Percentiles rank a stretch among this genome's conserved stretches.
Conservation (phyloP, 306 rosid species). For the Acmispon strigosus region DNA sequence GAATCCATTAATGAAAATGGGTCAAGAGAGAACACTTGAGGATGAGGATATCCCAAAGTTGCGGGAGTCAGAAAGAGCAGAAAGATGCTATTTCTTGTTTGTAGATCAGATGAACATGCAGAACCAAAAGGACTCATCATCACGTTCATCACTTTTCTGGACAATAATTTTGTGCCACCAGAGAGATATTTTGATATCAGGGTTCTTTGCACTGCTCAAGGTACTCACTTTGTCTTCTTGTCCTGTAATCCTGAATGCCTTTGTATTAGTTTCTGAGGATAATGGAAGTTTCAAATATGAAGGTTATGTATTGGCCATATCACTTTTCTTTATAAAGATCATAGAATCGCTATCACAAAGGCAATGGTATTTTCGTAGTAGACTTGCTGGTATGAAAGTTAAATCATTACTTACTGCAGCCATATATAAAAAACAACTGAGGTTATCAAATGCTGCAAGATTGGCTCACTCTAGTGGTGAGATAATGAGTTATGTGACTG, state of each 20-base stretch:
- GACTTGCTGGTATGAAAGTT: conserved; percentile 52
- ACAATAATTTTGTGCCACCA: conserved; percentile 44
- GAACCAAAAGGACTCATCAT: conserved; percentile 13
- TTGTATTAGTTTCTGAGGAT: conserved; percentile 62
- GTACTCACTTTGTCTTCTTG: conserved; percentile 50
- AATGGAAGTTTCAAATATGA: conserved; percentile 51
- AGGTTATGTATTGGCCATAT: conserved; percentile 43
- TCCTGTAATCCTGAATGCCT: conserved; percentile 64
- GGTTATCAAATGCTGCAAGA: conserved; percentile 48
- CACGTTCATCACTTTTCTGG: conserved; percentile 38
- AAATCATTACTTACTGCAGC: conserved; percentile 54
- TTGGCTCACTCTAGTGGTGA: conserved; percentile 63
- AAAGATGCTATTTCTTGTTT: conserved; percentile 42
- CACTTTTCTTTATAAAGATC: conserved; percentile 46
- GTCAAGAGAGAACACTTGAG: conserved; percentile 45
- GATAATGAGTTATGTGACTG: conserved; percentile 29
- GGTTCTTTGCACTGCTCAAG: conserved; percentile 59
- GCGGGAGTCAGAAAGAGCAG: conserved; percentile 44
- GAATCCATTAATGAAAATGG: conserved; percentile 62
- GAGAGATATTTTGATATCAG: conserved; percentile 56
- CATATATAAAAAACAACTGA: conserved; percentile 56
- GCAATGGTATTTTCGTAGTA: conserved; percentile 63
- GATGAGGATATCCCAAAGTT: conserved; percentile 64
- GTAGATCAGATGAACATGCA: conserved; percentile 34
- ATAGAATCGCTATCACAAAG: conserved; percentile 64